Conservation (phyloP, 768 basidiomycete species). For the Harrya chromipes region DNA sequence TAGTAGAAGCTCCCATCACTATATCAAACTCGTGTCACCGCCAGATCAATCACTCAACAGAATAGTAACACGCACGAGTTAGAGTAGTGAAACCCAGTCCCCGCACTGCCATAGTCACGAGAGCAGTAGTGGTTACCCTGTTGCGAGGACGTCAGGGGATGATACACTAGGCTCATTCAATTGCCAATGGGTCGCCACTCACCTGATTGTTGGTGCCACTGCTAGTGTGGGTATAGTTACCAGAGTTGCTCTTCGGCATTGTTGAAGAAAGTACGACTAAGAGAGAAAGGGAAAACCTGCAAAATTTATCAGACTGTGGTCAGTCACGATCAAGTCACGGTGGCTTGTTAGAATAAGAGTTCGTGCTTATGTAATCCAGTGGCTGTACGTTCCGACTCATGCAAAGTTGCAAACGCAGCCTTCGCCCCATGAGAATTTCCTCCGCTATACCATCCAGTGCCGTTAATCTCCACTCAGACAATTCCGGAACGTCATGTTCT, state of each 20-base stretch:
- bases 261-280: background rate
- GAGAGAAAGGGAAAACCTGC: too few relatives aligned
- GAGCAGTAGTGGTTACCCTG: conserved; percentile 64
- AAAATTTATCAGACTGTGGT: too few relatives aligned
- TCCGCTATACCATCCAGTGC: too few relatives aligned
- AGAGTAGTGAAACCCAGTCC: conserved; percentile 58
- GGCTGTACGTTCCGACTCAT: too few relatives aligned
- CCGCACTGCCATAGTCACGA: conserved; percentile 44
- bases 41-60: background rate
- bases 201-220: conserved; percentile 54
- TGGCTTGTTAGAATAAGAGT: too few relatives aligned
- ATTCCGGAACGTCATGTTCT: too few relatives aligned
- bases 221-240: conserved; percentile 41
- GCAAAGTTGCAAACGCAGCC: too few relatives aligned
- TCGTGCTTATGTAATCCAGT: too few relatives aligned
- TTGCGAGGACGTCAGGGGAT: background rate
- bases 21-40: conserved; percentile 13
- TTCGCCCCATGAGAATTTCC: too few relatives aligned
- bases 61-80: conserved; percentile 43
- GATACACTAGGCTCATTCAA: background rate
- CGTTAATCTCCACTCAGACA: too few relatives aligned
- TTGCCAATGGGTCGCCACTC: conserved; percentile 2
- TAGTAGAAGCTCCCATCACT: conserved; percentile 62
- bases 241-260: conserved; percentile 22
- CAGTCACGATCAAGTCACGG: too few relatives aligned